Evolutionary conservation across 306 rosid genomes (phyloP).

Genomic region (Trichosanthes truncata): DNA sequence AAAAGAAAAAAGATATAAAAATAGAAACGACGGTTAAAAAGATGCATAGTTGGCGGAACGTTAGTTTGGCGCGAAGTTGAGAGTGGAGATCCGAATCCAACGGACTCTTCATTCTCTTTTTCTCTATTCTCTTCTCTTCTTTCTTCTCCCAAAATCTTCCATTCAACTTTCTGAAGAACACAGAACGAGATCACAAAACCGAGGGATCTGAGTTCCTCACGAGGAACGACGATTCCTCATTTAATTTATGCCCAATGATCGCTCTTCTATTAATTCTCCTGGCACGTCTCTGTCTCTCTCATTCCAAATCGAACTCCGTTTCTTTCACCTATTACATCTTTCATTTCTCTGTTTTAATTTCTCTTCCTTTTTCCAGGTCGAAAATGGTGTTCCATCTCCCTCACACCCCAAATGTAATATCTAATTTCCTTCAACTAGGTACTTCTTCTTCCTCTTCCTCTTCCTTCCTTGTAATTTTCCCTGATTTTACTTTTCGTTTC

Average conservation of each 20-base stretch:
- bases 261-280: neutral
- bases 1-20: neutral
- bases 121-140: neutral
- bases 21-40: neutral
- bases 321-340: too few relatives aligned
- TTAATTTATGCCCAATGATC: conserved; percentile 6
- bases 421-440: neutral
- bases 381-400: neutral
- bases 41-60: neutral
- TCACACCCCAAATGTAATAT: neutral
- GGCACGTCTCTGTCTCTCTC: neutral
- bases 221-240: conserved; percentile 46
- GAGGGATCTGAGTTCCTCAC: conserved; percentile 56
- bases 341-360: neutral
- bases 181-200: neutral
- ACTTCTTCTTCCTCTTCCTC: too few relatives aligned
- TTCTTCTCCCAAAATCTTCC: conserved; percentile 2
- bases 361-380: neutral
- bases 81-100: conserved; percentile 35
- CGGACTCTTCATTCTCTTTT: conserved; percentile 11
- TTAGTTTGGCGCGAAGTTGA: conserved; percentile 4
- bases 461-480: too few relatives aligned
- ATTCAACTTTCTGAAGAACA: neutral
- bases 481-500: neutral
- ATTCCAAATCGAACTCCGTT: too few relatives aligned